These are phyloP conservation scores for Coprinellus aureogranulatus DNA, from an alignment of 768 basidiomycete genomes.

Conservation along the genomic window DNA sequence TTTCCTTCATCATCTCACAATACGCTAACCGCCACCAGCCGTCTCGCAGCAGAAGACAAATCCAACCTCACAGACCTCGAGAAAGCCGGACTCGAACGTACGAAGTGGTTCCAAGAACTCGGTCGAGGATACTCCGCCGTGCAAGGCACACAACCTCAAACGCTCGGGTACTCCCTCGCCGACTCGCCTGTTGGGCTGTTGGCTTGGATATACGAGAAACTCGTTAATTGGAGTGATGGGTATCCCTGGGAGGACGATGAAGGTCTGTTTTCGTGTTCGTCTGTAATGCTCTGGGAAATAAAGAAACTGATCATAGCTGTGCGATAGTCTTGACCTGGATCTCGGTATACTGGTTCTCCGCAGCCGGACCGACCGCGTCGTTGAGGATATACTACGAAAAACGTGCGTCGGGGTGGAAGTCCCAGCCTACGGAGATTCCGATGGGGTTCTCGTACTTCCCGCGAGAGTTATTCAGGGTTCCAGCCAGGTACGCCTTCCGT, in stretches of 20 bases:
- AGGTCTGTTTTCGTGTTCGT: too few species aligned
- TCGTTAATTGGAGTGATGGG: conserved; percentile 43
- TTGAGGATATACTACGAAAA: conserved; percentile 59
- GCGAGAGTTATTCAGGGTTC: conserved; percentile 36
- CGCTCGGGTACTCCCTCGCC: conserved; percentile 50
- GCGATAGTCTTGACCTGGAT: conserved; percentile 15
- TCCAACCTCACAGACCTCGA: too few species aligned
- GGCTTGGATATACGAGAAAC: conserved; percentile 53
- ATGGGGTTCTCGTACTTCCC: conserved; percentile 53
- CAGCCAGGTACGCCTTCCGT: conserved; percentile 27
- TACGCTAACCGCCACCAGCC: too few species aligned
- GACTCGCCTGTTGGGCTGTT: conserved; percentile 60
- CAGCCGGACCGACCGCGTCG: conserved; percentile 55
- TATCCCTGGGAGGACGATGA: conserved; percentile 60
- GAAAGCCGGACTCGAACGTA: conserved; percentile 28
- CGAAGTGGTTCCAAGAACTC: conserved; percentile 24
- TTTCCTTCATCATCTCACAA: too few species aligned
- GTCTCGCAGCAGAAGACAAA: too few species aligned
- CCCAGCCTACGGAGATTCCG: conserved; percentile 32
- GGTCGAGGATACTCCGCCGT: conserved; percentile 36
- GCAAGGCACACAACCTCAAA: conserved; percentile 51
- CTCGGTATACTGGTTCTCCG: conserved; percentile 58
- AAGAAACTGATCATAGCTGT: not conserved
- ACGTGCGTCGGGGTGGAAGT: not conserved
- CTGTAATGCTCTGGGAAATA: too few species aligned